These are phyloP conservation scores for Xerocomus nothofagi DNA, from an alignment of 1,284 basidiomycete species.

Conservation along the genomic window DNA sequence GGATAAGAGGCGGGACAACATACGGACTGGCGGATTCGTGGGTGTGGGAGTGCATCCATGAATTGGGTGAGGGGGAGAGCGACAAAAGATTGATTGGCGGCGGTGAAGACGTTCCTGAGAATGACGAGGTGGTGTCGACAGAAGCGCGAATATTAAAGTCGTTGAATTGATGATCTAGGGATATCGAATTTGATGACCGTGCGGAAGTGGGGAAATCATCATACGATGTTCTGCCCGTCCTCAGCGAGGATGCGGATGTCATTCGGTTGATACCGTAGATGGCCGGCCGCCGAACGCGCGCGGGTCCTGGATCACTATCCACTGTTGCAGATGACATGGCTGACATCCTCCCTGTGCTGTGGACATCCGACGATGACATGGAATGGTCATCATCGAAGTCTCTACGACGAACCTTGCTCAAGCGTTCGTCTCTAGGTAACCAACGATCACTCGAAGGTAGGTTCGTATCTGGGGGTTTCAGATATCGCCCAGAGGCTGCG, in stretches of 20 bases:
- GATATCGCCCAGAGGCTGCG: constrained; percentile 59
- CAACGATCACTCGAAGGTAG: constrained; percentile 50
- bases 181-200: constrained; percentile 80
- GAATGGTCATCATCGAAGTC: constrained; percentile 89
- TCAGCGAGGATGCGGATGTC: constrained; percentile 73
- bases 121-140: constrained; percentile 57
- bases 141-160: constrained; percentile 75
- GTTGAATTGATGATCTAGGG: constrained; percentile 77
- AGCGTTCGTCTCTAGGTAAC: constrained; percentile 56
- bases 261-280: constrained; percentile 68
- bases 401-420: constrained; percentile 75
- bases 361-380: constrained; percentile 82
- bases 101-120: constrained; percentile 67
- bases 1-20: constrained; percentile 35
- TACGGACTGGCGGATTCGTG: constrained; percentile 38
- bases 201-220: constrained; percentile 74
- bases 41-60: constrained; percentile 55
- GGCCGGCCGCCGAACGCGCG: constrained; percentile 59
- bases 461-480: constrained; percentile 40
- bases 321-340: constrained; percentile 76
- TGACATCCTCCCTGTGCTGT: constrained; percentile 68
- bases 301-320: constrained; percentile 81
- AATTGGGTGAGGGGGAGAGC: constrained; percentile 55
- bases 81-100: constrained; percentile 73
- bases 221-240: constrained; percentile 53